These are phyloP conservation scores for Blastobotrys parvus DNA, from an alignment of 805 yeast genomes.

Conservation along the genomic window DNA sequence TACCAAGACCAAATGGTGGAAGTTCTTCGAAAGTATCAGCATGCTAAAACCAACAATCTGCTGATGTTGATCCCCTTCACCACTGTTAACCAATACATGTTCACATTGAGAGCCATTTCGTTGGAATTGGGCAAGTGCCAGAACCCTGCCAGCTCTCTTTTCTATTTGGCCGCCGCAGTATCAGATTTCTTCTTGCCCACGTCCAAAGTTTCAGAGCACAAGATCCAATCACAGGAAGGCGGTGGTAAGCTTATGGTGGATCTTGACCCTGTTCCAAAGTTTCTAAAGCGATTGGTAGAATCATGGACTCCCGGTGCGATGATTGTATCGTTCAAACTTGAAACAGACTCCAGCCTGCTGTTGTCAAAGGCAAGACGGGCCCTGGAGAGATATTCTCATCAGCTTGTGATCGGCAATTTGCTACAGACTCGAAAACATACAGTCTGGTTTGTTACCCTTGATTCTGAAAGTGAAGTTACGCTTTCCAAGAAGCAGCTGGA, in stretches of 20 bases:
- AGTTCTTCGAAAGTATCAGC: conserved; percentile 43
- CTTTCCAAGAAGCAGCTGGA: conserved; percentile 36
- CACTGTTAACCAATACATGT: conserved; percentile 88
- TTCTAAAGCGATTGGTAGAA: conserved; percentile 77
- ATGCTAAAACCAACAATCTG: conserved; percentile 42
- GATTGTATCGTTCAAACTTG: conserved; percentile 91
- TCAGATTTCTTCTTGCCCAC: conserved; percentile 91
- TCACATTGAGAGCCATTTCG: conserved; percentile 66
- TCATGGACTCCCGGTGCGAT: conserved; percentile 93
- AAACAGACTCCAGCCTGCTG: conserved; percentile 69
- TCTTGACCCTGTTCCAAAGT: conserved; percentile 94
- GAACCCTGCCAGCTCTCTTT: conserved; percentile 42
- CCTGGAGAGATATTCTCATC: conserved; percentile 78
- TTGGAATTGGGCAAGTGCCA: conserved; percentile 40
- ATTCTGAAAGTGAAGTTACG: conserved; percentile 24
- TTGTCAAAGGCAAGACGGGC: conserved; percentile 73
- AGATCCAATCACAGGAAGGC: conserved; percentile 69
- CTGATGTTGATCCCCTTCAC: conserved; percentile 80
- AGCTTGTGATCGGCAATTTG: conserved; percentile 87
- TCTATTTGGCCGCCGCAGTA: conserved; percentile 95
- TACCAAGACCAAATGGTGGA: conserved; percentile 54
- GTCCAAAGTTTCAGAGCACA: conserved; percentile 82
- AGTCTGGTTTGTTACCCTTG: conserved; percentile 71
- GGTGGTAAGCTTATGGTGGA: conserved; percentile 75
- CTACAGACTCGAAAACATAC: conserved; percentile 81